These are phyloP conservation scores for Eucalyptus paniculata DNA, from an alignment of 345 rosid genomes.

Conservation along the genomic window DNA sequence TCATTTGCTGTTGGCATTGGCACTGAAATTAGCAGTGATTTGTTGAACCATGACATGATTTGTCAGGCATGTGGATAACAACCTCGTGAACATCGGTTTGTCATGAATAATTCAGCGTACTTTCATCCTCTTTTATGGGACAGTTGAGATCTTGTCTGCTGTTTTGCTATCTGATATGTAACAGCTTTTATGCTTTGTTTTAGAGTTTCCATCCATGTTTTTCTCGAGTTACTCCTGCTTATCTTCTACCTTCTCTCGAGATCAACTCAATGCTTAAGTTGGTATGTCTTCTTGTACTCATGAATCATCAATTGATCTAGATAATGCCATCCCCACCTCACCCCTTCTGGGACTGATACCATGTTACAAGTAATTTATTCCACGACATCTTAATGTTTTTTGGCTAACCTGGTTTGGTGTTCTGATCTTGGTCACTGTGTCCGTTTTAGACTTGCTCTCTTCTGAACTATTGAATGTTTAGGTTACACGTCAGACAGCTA, in stretches of 20 bases:
- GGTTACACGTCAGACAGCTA: not conserved
- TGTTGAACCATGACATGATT: not conserved
- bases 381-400: not conserved
- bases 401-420: not conserved
- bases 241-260: not conserved
- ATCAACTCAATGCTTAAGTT: not conserved
- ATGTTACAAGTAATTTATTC: not conserved
- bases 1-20: not conserved
- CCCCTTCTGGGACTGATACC: not conserved
- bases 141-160: not conserved
- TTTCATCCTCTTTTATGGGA: not conserved
- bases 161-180: not conserved
- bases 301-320: not conserved
- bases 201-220: not conserved
- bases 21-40: not conserved
- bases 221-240: not conserved
- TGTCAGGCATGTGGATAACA: not conserved
- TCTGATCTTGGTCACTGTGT: not conserved
- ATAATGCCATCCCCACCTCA: not conserved
- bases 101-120: not conserved
- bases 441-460: not conserved
- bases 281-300: not conserved
- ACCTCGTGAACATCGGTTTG: not conserved
- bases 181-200: not conserved
- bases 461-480: not conserved